A percentile compares a stretch with the other conserved stretches of the same genome.
These are phyloP conservation scores for Pseudopithomyces maydicus DNA, from an alignment of 2,329 filamentous ascomycete genomes.

Conservation along the genomic window DNA sequence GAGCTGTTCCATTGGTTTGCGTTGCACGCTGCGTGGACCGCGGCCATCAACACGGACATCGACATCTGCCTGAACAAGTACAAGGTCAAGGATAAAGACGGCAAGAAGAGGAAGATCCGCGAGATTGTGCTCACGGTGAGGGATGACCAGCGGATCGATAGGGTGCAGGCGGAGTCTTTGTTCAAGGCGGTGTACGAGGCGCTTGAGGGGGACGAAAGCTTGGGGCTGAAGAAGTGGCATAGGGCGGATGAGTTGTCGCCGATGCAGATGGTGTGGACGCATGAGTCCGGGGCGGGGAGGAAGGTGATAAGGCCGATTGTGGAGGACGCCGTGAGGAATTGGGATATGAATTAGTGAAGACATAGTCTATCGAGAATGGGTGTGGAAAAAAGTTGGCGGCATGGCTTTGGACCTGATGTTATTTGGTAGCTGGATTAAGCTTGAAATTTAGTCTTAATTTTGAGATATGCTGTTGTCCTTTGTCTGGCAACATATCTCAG, in stretches of 20 bases:
- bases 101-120: constrained; percentile 53
- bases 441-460: too few species aligned
- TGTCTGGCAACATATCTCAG: too few species aligned
- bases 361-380: not conserved
- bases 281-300: constrained; percentile 46
- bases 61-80: constrained; percentile 54
- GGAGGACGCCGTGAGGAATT: constrained; percentile 49
- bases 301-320: constrained; percentile 54
- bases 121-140: constrained; percentile 53
- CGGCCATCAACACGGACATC: constrained; percentile 52
- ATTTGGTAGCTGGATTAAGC: too few species aligned
- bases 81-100: constrained; percentile 46
- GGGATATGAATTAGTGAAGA: constrained; percentile 32
- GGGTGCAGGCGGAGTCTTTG: constrained; percentile 50
- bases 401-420: too few species aligned
- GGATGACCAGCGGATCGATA: constrained; percentile 52
- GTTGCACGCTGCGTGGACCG: constrained; percentile 55
- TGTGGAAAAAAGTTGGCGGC: too few species aligned
- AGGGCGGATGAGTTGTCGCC: constrained; percentile 47
- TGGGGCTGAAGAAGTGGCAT: constrained; percentile 52
- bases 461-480: too few species aligned
- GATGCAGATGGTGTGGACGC: constrained; percentile 55
- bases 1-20: constrained; percentile 57
- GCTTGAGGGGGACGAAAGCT: constrained; percentile 46
- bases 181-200: constrained; percentile 49